These are phyloP conservation scores for Nicotiana knightiana DNA, from an alignment of 257 asterid species.

Conservation along the genomic window DNA sequence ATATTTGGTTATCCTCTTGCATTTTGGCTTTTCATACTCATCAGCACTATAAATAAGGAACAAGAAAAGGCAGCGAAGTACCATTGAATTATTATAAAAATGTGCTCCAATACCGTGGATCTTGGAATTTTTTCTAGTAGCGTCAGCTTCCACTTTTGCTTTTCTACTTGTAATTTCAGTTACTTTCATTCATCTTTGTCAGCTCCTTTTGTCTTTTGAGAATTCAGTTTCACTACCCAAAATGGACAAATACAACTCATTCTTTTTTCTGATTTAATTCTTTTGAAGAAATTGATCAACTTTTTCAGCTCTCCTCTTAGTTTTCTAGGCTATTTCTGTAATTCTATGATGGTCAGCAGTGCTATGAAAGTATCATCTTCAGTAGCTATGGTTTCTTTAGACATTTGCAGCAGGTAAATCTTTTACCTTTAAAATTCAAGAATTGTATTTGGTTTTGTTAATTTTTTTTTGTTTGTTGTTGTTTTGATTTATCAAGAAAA, in stretches of 20 bases:
- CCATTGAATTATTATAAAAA: not conserved
- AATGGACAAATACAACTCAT: constrained; percentile 28
- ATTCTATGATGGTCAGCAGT: constrained; percentile 8
- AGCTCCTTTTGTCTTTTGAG: constrained; percentile 32
- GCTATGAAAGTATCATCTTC: constrained; percentile 29
- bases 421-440: constrained; percentile 1
- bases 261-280: constrained; percentile 5
- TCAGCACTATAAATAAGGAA: not conserved
- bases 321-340: not conserved
- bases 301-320: not conserved
- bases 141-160: constrained; percentile 44
- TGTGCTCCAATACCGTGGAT: constrained; percentile 27
- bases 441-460: not conserved
- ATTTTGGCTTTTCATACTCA: not conserved
- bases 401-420: constrained; percentile 49
- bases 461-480: not conserved
- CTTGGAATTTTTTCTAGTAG: constrained; percentile 21
- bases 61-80: not conserved
- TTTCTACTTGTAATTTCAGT: constrained; percentile 1
- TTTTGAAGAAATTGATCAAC: constrained; percentile 26
- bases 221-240: constrained; percentile 30
- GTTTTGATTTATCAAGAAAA: not conserved
- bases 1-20: not conserved
- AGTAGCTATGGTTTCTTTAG: constrained; percentile 26
- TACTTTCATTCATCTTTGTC: constrained; percentile 27